Evolutionary conservation across 305 asterid genomes (phyloP).

Genomic region (Fraxinus ornus): DNA sequence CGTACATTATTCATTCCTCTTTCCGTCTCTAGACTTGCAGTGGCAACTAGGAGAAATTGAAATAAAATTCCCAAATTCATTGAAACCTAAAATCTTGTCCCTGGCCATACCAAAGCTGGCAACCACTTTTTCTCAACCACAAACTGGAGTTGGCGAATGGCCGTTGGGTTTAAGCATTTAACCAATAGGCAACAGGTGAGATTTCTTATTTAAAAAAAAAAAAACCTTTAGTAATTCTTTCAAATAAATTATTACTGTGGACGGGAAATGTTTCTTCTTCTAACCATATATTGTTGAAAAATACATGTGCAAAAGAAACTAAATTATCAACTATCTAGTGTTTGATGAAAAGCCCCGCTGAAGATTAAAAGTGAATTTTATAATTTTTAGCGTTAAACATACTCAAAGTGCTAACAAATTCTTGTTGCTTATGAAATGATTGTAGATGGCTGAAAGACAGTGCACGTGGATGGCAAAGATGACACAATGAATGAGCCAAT

Average conservation of each 20-base stretch:
- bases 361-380: neutral
- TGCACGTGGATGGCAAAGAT: neutral
- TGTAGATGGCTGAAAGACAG: neutral
- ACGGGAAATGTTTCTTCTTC: neutral
- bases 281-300: neutral
- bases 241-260: neutral
- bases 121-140: neutral
- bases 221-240: neutral
- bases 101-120: neutral
- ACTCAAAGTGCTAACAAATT: neutral
- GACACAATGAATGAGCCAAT: neutral
- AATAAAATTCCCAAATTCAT: neutral
- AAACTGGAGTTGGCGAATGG: neutral
- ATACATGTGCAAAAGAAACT: neutral
- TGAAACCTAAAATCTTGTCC: neutral
- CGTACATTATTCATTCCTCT: neutral
- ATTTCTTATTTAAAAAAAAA: neutral
- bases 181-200: neutral
- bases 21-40: neutral
- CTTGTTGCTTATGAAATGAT: neutral
- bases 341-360: neutral
- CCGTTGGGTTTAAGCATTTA: neutral
- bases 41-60: neutral
- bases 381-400: neutral
- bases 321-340: neutral